A percentile compares a stretch with the other conserved stretches of the same genome.
These are phyloP conservation scores for Trametes sanguinea DNA, from an alignment of 768 basidiomycete genomes.

Conservation along the genomic window DNA sequence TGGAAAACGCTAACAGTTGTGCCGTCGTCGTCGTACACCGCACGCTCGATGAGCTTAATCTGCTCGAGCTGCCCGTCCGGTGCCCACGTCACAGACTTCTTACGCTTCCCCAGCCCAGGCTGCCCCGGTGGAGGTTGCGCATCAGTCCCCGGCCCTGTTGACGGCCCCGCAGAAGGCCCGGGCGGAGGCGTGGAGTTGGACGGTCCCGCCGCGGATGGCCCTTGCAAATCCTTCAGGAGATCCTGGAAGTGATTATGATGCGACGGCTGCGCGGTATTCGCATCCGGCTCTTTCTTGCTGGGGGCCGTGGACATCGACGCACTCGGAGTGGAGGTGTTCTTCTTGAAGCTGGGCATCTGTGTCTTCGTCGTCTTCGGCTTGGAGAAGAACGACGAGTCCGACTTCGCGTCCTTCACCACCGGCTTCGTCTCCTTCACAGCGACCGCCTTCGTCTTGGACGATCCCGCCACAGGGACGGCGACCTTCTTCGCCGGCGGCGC, in stretches of 20 bases:
- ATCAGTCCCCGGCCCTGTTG: background rate
- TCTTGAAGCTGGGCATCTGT: constrained; percentile 79
- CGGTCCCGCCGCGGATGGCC: background rate
- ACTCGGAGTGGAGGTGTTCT: constrained; percentile 46
- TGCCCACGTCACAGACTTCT: constrained; percentile 80
- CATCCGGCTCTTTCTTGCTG: constrained; percentile 53
- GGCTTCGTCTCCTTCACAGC: constrained; percentile 54
- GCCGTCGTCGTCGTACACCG: constrained; percentile 88
- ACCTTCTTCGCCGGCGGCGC: constrained; percentile 67
- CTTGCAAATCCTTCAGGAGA: constrained; percentile 54
- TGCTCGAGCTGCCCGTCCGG: constrained; percentile 72
- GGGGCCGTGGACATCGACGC: constrained; percentile 26
- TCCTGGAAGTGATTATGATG: constrained; percentile 83
- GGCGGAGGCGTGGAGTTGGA: constrained; percentile 34
- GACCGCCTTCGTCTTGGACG: constrained; percentile 31
- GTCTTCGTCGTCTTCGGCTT: constrained; percentile 83
- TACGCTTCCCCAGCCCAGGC: constrained; percentile 51
- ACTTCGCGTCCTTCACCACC: constrained; percentile 70
- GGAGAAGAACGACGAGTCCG: constrained; percentile 87
- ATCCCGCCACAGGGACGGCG: constrained; percentile 52
- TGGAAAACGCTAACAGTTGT: constrained; percentile 73
- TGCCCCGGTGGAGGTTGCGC: background rate
- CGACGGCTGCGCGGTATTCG: constrained; percentile 72
- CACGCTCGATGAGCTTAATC: constrained; percentile 79
- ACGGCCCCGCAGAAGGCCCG: constrained; percentile 1